Percentiles rank a stretch among this genome's conserved stretches.
Evolutionary conservation across 2,329 filamentous ascomycete species (phyloP).

Genomic region (Clarireedia monteithiana): DNA sequence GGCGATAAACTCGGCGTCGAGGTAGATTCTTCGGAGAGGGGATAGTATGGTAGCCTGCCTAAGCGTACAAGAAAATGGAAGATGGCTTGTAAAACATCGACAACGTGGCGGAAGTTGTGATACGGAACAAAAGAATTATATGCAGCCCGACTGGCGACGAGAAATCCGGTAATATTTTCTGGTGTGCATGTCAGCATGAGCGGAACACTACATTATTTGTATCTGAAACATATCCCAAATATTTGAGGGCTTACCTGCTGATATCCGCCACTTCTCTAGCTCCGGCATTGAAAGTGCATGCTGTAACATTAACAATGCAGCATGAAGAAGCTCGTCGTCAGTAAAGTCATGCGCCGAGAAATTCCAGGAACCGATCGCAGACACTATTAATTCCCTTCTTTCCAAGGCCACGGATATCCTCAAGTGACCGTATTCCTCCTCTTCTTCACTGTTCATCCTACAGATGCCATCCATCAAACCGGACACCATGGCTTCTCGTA

Average conservation of each 20-base stretch:
- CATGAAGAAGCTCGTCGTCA: conserved; percentile 85
- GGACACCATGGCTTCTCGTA: conserved; percentile 90
- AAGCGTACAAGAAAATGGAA: conserved; percentile 84
- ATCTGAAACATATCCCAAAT: conserved; percentile 20
- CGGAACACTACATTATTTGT: conserved; percentile 14
- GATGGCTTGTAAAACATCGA: conserved; percentile 89
- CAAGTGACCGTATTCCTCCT: conserved; percentile 52
- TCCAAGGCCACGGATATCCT: conserved; percentile 61
- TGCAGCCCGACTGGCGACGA: conserved; percentile 82
- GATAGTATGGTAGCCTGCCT: conserved; percentile 65
- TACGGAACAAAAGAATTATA: conserved; percentile 97
- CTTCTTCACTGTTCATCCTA: conserved; percentile 52
- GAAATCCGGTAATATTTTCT: conserved; percentile 78
- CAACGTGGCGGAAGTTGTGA: conserved; percentile 96
- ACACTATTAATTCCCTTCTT: conserved; percentile 57
- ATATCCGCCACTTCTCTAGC: conserved; percentile 71
- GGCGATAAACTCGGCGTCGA: conserved; percentile 42
- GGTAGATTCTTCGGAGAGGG: conserved; percentile 23
- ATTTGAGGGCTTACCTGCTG: conserved; percentile 52
- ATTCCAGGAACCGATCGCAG: conserved; percentile 65
- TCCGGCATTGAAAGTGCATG: conserved; percentile 80
- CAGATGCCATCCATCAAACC: conserved; percentile 86
- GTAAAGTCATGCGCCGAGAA: conserved; percentile 86
- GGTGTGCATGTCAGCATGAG: conserved; percentile 34
- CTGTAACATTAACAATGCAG: conserved; percentile 79